Evolutionary conservation across 495 filamentous ascomycete genomes (phyloP).

Genomic region (Neurospora intermedia): DNA sequence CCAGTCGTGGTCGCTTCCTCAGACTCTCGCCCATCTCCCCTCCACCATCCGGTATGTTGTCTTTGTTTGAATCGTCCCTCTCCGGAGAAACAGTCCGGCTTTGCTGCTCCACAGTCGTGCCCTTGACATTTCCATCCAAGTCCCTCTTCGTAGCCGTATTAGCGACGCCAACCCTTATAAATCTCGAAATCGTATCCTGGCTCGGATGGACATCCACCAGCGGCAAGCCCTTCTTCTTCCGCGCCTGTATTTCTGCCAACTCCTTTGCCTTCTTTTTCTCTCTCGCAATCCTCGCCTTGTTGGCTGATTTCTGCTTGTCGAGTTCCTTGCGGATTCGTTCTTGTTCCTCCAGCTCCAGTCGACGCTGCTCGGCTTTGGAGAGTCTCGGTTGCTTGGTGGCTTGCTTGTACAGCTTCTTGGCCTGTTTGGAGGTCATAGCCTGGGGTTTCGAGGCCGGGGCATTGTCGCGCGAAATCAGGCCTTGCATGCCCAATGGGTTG

Average conservation of each 20-base stretch:
- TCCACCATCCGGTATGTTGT: background rate
- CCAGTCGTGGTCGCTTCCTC: background rate
- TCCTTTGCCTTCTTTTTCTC: slow-evolving; percentile 38
- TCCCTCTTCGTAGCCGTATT: slow-evolving; percentile 10
- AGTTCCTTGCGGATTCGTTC: slow-evolving; percentile 33
- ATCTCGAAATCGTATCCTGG: slow-evolving; percentile 34
- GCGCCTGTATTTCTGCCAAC: slow-evolving; percentile 22
- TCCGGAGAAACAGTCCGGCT: slow-evolving; percentile 3
- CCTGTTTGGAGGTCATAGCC: slow-evolving; percentile 38
- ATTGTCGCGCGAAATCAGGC: slow-evolving; percentile 7
- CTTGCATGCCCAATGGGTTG: slow-evolving; percentile 15
- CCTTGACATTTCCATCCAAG: slow-evolving; percentile 2
- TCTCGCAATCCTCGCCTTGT: slow-evolving; percentile 24
- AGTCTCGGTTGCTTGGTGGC: slow-evolving; percentile 21
- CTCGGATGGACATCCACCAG: slow-evolving; percentile 31
- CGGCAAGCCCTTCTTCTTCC: slow-evolving; percentile 30
- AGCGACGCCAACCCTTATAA: slow-evolving; percentile 20
- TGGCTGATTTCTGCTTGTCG: slow-evolving; percentile 31
- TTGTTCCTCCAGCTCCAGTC: slow-evolving; percentile 31
- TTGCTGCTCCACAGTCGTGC: slow-evolving; percentile 3
- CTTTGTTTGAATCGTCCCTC: background rate
- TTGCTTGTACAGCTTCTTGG: slow-evolving; percentile 28
- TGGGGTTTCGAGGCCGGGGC: background rate
- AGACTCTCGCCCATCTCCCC: background rate
- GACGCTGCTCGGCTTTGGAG: slow-evolving; percentile 31